These are phyloP conservation scores for Dendrocalamus latiflorus DNA, from an alignment of 202 grass and related monocot genomes.

Conservation along the genomic window DNA sequence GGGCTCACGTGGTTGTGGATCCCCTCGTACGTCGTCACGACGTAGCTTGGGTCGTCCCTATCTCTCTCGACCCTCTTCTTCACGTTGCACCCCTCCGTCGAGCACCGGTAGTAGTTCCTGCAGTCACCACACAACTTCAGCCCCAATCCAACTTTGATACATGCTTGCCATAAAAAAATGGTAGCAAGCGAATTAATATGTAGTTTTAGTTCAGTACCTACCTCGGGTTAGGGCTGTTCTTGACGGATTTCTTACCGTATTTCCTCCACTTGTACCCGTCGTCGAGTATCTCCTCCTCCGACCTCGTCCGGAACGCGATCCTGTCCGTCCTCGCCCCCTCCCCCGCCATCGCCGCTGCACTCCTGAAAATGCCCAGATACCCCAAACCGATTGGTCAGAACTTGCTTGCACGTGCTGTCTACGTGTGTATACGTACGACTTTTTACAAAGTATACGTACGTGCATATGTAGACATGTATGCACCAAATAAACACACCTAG, in stretches of 20 bases:
- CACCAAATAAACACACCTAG: conserved; percentile 17
- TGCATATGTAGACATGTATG: background rate
- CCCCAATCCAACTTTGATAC: background rate
- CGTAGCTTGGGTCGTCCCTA: conserved; percentile 59
- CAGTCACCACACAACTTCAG: background rate
- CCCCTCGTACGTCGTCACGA: conserved; percentile 83
- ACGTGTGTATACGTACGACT: background rate
- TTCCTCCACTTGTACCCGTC: conserved; percentile 98
- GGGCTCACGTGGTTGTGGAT: conserved; percentile 74
- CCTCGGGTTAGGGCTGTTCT: conserved; percentile 92
- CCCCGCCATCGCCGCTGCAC: background rate
- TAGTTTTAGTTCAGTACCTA: background rate
- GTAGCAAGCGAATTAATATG: background rate
- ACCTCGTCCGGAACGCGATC: conserved; percentile 77
- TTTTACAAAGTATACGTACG: background rate
- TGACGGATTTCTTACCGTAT: conserved; percentile 89
- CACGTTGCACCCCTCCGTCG: conserved; percentile 76
- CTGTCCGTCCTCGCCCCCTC: conserved; percentile 30
- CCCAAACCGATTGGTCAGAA: conserved; percentile 7
- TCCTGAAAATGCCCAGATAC: conserved; percentile 4
- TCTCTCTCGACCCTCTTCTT: conserved; percentile 95
- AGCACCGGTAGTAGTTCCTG: conserved; percentile 96
- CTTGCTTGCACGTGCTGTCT: too few relatives aligned
- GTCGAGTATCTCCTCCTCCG: conserved; percentile 59
- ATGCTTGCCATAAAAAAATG: background rate